Evolutionary conservation across 73 alveolate species (phyloP), one percentile per base, ranked within the genome.

Genomic region (Stentor coeruleus): DNA sequence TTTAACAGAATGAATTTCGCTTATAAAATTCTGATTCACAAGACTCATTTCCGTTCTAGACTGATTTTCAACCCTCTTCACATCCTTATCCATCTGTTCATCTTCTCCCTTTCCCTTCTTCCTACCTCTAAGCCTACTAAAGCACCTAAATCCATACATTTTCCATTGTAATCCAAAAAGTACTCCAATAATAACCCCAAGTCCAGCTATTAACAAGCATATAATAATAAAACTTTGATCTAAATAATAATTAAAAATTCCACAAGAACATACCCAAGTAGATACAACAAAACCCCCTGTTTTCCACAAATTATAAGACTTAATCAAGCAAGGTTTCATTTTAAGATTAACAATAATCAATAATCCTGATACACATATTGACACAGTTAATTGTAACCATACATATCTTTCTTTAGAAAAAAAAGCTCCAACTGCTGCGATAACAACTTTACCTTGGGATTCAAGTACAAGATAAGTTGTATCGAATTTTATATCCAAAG

Each of bases 361-460:
- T 26, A 66, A 20, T 1, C 40, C n/a, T 20, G 37, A 28, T 1
- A 66, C n/a, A 15, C 26, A 28, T 20, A 66, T 20, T 1, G 79
- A 26, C 41, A 31, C 79, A 20, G 40, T 28, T 3, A 66, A 40
- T 40, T 66, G 79, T 28, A 20, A 33, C 2, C 36, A 28, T 0
- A 66, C 33, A 33, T 20, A 66, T 14, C 49, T 26, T 31, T 31
- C 79, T 20, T 66, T 20, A 36, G 77, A 36, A 39, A 75, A 15
- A 36, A 75, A 38, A 20, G 38, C 58, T 1, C 80, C 72, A 0
- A 28, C 20, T 1, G 74, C 83, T 0, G 83, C 83, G 6, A 75
- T 75, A n/a, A 75, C 15, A 20, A 75, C 20, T 37, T 75, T 75
- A 2, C 74, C 77, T 75, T 75, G 72, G 30, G 59, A 26, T 37